A percentile compares a stretch with the other conserved stretches of the same genome.
These are phyloP conservation scores for Fusarium papillatum DNA, from an alignment of 2,329 filamentous ascomycete species.

Conservation along the genomic window DNA sequence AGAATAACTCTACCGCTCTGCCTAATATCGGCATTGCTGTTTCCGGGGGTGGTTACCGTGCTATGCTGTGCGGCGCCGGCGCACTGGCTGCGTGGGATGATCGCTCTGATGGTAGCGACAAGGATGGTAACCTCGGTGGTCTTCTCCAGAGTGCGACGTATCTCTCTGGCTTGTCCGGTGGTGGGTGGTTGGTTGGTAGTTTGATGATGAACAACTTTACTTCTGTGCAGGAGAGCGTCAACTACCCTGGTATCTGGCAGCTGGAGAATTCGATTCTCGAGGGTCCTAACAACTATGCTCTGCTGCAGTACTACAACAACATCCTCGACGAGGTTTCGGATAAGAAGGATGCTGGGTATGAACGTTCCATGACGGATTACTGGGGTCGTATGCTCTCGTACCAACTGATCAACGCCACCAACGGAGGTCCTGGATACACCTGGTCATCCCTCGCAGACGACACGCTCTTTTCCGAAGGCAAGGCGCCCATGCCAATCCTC, in stretches of 20 bases:
- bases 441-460: conserved; percentile 77
- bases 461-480: conserved; percentile 56
- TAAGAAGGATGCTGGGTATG: conserved; percentile 57
- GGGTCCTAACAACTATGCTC: conserved; percentile 53
- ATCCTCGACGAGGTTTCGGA: conserved; percentile 51
- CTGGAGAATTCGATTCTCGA: conserved; percentile 57
- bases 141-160: conserved; percentile 87
- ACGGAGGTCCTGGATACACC: conserved; percentile 83
- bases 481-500: conserved; percentile 63
- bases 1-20: conserved; percentile 50
- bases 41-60: conserved; percentile 89
- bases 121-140: conserved; percentile 79
- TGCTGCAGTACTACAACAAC: conserved; percentile 55
- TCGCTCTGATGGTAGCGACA: conserved; percentile 66
- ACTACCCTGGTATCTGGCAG: conserved; percentile 55
- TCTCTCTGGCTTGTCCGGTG: conserved; percentile 84
- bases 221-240: conserved; percentile 59
- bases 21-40: conserved; percentile 80
- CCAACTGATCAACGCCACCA: conserved; percentile 82
- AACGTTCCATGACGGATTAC: conserved; percentile 85
- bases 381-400: conserved; percentile 91
- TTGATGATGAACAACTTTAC: conserved; percentile 89
- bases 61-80: conserved; percentile 87
- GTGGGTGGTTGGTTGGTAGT: conserved; percentile 88
- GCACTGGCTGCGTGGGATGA: conserved; percentile 84